Evolutionary conservation across 139 green algal genomes (phyloP), one percentile per base, ranked within the genome.

Genomic region (Chlorella sp.): DNA sequence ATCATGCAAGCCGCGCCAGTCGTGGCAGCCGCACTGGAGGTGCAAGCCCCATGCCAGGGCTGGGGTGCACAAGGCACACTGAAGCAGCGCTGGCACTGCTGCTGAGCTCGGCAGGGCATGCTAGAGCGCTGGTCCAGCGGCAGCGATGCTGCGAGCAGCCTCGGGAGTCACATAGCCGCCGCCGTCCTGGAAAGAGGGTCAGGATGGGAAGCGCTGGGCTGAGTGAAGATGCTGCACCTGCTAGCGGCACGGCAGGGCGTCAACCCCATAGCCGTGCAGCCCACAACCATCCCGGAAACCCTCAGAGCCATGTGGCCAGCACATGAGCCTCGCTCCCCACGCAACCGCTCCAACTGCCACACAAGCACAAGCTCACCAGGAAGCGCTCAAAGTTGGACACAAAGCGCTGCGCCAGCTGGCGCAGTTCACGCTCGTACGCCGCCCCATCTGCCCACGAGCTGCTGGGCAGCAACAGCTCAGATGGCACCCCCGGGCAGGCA

Each of bases 391-490:
- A 87, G 47, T 87, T 87, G 32, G 23, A 25, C 3, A 62, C 60
- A 78, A 92, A 94, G 65, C 96, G 86, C 30, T 89, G 60, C 4
- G 85, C 92, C 39, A 98, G 91, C 28, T 92, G 83, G 36, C 76
- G 56, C 55, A 96, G 87, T 32, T 86, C 92, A 20, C 63, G 36
- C 34, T 93, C 51, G 86, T 96, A 98, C 63, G 76, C 64, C 60
- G 72, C 89, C 47, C 89, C 69, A 83, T 95, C 82, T 20, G 67
- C 63, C 95, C 95, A 98, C 26, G 80, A 57, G 36, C 65, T 82
- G 64, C 84, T 71, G 11, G 94, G 94, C 47, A 86, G 67, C 81
- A 98, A 90, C 57, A 98, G 86, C 12, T 94, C 88, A 0, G 65
- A 20, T 6, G 96, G 96, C 80, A 98, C 95, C 6, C 87, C 89